A percentile compares a stretch with the other conserved stretches of the same genome.
These are phyloP conservation scores for Pseudocercospora pini-densiflorae DNA, from an alignment of 2,329 filamentous ascomycete species.

Conservation along the genomic window DNA sequence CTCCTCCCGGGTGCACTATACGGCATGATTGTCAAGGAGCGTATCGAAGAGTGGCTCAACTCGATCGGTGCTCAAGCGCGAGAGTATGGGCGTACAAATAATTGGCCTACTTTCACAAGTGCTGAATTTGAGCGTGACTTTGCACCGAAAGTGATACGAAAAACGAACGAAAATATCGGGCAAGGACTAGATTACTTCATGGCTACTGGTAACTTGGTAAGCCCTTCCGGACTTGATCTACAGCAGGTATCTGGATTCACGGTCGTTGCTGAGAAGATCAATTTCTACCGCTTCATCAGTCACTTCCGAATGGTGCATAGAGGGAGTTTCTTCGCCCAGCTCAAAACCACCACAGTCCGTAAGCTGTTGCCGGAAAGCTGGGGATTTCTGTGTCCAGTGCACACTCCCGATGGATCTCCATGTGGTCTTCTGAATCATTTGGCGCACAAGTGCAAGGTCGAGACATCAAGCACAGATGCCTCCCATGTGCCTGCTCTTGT, in stretches of 20 bases:
- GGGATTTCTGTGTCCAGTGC: slow-evolving; percentile 97
- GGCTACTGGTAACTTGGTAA: slow-evolving; percentile 91
- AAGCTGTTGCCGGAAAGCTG: slow-evolving; percentile 96
- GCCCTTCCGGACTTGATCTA: slow-evolving; percentile 87
- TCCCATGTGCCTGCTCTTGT: slow-evolving; percentile 75
- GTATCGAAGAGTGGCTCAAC: slow-evolving; percentile 86
- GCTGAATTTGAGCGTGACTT: slow-evolving; percentile 81
- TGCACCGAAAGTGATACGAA: slow-evolving; percentile 73
- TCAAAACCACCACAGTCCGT: slow-evolving; percentile 96
- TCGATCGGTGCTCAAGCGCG: slow-evolving; percentile 53
- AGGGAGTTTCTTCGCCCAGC: slow-evolving; percentile 96
- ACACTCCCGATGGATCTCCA: slow-evolving; percentile 94
- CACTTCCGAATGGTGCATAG: slow-evolving; percentile 99
- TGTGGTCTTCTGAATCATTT: slow-evolving; percentile 95
- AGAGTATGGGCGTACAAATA: slow-evolving; percentile 60
- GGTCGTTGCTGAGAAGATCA: slow-evolving; percentile 97
- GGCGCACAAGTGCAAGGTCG: slow-evolving; percentile 90
- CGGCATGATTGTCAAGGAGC: slow-evolving; percentile 93
- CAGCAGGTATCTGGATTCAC: slow-evolving; percentile 96
- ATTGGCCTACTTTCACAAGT: slow-evolving; percentile 68
- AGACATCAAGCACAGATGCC: slow-evolving; percentile 74
- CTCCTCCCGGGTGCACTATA: slow-evolving; percentile 92
- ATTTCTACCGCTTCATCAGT: slow-evolving; percentile 97
- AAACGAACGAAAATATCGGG: slow-evolving; percentile 87
- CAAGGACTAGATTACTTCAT: slow-evolving; percentile 91